These are phyloP conservation scores for Fusarium marasasianum DNA, from an alignment of 2,329 filamentous ascomycete species.

Conservation along the genomic window DNA sequence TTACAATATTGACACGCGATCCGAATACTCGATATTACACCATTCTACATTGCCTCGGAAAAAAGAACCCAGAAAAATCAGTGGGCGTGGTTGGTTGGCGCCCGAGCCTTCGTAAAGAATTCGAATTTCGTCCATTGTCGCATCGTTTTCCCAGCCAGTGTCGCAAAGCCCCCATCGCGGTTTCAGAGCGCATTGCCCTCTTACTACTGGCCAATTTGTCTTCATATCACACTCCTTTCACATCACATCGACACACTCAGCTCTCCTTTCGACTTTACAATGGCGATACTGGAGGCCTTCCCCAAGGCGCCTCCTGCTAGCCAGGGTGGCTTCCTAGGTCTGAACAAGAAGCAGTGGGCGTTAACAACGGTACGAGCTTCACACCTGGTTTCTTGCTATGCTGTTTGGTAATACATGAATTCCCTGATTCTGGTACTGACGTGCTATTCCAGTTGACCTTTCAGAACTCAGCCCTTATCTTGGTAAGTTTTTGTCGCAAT, in stretches of 20 bases:
- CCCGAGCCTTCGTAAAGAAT: background rate
- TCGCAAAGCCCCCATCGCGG: slow-evolving; percentile 23
- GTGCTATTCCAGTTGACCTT: slow-evolving; percentile 68
- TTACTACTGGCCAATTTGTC: background rate
- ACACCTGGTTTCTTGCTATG: background rate
- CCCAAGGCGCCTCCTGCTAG: slow-evolving; percentile 9
- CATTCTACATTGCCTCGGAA: background rate
- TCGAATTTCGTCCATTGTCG: slow-evolving; percentile 15
- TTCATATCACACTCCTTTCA: slow-evolving; percentile 2
- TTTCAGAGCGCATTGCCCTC: slow-evolving; percentile 19
- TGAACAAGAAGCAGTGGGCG: slow-evolving; percentile 42
- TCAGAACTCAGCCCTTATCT: slow-evolving; percentile 79
- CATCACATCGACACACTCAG: background rate
- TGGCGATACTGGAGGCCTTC: slow-evolving; percentile 37
- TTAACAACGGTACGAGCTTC: slow-evolving; percentile 30
- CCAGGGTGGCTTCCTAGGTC: slow-evolving; percentile 34
- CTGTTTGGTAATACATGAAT: background rate
- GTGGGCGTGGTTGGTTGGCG: background rate
- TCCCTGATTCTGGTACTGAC: slow-evolving; percentile 14
- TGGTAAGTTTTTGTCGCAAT: slow-evolving; percentile 58
- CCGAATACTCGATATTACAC: background rate
- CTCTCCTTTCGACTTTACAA: slow-evolving; percentile 6
- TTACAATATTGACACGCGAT: background rate
- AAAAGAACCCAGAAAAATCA: background rate
- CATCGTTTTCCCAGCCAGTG: slow-evolving; percentile 25